Evolutionary conservation across 495 filamentous ascomycete genomes (phyloP).

Genomic region (Tuber brumale): DNA sequence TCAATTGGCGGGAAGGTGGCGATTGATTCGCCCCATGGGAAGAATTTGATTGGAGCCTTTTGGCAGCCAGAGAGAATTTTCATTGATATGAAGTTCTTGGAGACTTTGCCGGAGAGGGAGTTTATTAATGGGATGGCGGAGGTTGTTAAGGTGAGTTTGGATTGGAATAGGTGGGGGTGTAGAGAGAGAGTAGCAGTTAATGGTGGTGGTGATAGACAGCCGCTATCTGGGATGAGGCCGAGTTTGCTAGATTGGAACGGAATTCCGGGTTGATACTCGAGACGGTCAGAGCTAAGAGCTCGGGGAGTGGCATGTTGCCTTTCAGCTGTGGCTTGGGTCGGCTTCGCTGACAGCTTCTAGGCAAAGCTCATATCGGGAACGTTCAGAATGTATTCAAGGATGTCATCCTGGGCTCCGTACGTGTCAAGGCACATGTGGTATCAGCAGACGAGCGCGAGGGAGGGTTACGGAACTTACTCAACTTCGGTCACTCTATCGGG

Average conservation of each 20-base stretch:
- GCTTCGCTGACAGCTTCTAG: constrained; percentile 33
- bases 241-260: constrained; percentile 78
- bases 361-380: constrained; percentile 54
- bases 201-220: constrained; percentile 55
- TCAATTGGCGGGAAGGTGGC: constrained; percentile 98
- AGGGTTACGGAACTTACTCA: constrained; percentile 86
- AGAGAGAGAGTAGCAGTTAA: constrained; percentile 9
- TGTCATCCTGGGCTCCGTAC: constrained; percentile 78
- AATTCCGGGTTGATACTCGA: constrained; percentile 68
- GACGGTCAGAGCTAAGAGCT: constrained; percentile 56
- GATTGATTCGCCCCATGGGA: constrained; percentile 93
- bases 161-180: not conserved
- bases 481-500: constrained; percentile 97
- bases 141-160: constrained; percentile 64
- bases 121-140: constrained; percentile 99
- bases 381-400: constrained; percentile 75
- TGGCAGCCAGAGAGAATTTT: constrained; percentile 93
- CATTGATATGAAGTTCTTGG: constrained; percentile 87
- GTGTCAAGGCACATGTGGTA: constrained; percentile 88
- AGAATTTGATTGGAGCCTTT: constrained; percentile 93
- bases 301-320: constrained; percentile 39
- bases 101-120: constrained; percentile 82
- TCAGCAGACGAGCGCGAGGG: constrained; percentile 91
- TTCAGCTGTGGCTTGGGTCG: not conserved
- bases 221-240: constrained; percentile 84